Evolutionary conservation across 2,329 filamentous ascomycete species (phyloP).

Genomic region (Alternaria solani): DNA sequence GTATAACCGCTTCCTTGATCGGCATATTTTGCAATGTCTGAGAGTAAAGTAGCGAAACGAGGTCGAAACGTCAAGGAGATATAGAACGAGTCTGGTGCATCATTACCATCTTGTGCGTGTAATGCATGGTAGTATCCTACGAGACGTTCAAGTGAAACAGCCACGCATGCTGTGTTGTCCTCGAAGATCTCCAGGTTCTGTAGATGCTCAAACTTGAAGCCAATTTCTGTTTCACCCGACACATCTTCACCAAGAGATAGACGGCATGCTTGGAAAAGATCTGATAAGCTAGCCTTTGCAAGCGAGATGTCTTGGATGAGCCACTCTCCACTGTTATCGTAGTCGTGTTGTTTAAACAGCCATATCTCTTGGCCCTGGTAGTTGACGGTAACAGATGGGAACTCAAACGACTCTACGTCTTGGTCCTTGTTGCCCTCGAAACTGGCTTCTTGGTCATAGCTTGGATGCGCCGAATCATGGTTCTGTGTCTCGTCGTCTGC

Average conservation of each 20-base stretch:
- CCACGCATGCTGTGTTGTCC: constrained; percentile 43
- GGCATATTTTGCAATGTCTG: constrained; percentile 61
- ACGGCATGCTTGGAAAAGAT: constrained; percentile 66
- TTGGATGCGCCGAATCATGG: constrained; percentile 18
- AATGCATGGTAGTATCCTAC: constrained; percentile 67
- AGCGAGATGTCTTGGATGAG: constrained; percentile 37
- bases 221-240: constrained; percentile 60
- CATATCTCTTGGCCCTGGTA: constrained; percentile 41
- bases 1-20: constrained; percentile 66
- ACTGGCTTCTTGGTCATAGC: constrained; percentile 21
- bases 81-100: constrained; percentile 64
- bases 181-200: constrained; percentile 43
- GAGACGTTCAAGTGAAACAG: constrained; percentile 56
- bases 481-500: constrained; percentile 11
- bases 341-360: constrained; percentile 43
- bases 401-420: constrained; percentile 18
- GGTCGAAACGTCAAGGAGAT: constrained; percentile 63
- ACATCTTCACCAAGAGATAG: constrained; percentile 64
- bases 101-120: constrained; percentile 65
- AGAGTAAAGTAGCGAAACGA: constrained; percentile 62
- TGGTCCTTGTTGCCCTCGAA: constrained; percentile 11
- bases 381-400: constrained; percentile 39
- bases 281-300: constrained; percentile 52
- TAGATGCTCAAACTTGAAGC: constrained; percentile 55
- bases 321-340: constrained; percentile 42